A percentile compares a stretch with the other conserved stretches of the same genome.
phyloP scores from a whole-genome alignment of 1,284 basidiomycete genomes.

The Phellopilus nigrolimitatus region DNA sequence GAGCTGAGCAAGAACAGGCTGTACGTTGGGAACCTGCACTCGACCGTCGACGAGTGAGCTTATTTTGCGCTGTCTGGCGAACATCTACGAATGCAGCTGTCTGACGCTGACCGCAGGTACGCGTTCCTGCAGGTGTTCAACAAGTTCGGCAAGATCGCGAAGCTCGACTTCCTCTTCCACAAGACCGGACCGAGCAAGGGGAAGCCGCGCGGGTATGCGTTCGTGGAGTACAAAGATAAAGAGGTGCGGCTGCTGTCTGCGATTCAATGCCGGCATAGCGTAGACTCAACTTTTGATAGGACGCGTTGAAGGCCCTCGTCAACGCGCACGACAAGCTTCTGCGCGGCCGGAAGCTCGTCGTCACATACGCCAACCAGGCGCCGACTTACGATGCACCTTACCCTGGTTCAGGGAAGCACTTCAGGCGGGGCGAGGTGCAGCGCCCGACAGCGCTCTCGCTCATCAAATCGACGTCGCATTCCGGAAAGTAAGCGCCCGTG shows the following conservation, averaged over 20 bases:
- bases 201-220: conserved; percentile 93
- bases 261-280: conserved; percentile 14
- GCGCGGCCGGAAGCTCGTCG: conserved; percentile 81
- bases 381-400: conserved; percentile 38
- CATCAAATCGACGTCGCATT: conserved; percentile 65
- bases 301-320: conserved; percentile 76
- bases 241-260: conserved; percentile 57
- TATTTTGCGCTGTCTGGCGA: background rate
- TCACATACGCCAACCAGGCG: conserved; percentile 86
- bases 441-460: conserved; percentile 86
- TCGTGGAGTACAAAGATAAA: conserved; percentile 78
- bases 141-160: conserved; percentile 87
- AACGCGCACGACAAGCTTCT: conserved; percentile 78
- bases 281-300: conserved; percentile 42
- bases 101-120: conserved; percentile 47
- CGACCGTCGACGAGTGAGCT: conserved; percentile 84
- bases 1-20: conserved; percentile 59
- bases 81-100: background rate
- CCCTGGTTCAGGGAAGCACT: conserved; percentile 22
- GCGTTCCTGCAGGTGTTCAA: conserved; percentile 85
- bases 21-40: conserved; percentile 88
- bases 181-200: conserved; percentile 86
- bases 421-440: conserved; percentile 43
- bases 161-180: conserved; percentile 94
- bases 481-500: conserved; percentile 30